Conservation (phyloP, 176 grass and related monocot genomes). For the Puccinellia tenuiflora region DNA sequence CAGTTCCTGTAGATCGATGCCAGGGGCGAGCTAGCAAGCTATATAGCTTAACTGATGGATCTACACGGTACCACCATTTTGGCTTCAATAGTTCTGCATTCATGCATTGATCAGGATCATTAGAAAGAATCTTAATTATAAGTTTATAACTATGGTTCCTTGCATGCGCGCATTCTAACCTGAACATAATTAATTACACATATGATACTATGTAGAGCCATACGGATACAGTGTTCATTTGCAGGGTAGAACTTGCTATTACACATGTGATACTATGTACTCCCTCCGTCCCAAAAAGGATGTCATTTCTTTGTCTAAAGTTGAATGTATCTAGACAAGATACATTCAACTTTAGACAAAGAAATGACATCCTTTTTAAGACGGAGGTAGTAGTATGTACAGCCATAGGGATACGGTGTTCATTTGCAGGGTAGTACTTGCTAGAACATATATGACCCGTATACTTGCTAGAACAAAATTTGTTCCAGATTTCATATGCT, state of each 20-base stretch:
- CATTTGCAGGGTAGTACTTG: no score
- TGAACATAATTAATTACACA: not conserved
- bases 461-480: no score
- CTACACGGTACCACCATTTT: not conserved
- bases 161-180: not conserved
- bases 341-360: no score
- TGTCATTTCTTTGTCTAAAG: no score
- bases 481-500: not conserved
- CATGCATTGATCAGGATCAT: not conserved
- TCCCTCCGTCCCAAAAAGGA: no score
- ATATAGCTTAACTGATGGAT: conserved; percentile 1
- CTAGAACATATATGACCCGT: no score
- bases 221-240: not conserved
- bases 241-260: no score
- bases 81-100: conserved; percentile 21
- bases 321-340: no score
- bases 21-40: not conserved
- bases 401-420: not conserved
- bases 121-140: not conserved
- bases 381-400: not conserved
- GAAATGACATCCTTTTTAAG: no score
- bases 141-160: not conserved
- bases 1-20: conserved; percentile 17
- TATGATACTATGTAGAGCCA: not conserved
- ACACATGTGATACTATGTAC: no score